Evolutionary conservation across 495 filamentous ascomycete species (phyloP), one percentile per base, ranked within the genome.

Genomic region (Penicillium coprophilum): DNA sequence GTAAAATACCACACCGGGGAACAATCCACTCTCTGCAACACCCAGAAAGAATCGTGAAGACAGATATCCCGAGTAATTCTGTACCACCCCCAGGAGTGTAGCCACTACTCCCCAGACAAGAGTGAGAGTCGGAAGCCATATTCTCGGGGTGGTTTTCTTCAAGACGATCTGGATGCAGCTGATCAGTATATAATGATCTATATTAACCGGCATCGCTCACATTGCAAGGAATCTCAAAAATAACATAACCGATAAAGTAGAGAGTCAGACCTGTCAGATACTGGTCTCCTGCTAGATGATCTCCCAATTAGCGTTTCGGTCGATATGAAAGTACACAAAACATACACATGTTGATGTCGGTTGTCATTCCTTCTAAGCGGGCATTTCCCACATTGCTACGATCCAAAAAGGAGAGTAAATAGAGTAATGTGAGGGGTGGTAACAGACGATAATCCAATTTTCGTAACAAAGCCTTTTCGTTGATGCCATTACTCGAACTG

Each of bases 1-100:
- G 62, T 91, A 91, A 67, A 87, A 92, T 1, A 90, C 87, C 0
- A 91, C 88, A 1, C 89, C 88, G 12, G 87, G 86, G 52, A 88
- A 89, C 0, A 90, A 74, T 1, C 85, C 85, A 43, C 78, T 81
- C 60, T 77, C 77, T 3, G 67, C 64, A 7, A 77, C 62, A 43
- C 71, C 72, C 9, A 77, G 63, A 39, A 73, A 73, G 50, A 72
- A 66, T 23, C 88, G 77, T 11, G 83, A 82, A 2, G 77, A 75
- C 31, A 88, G 79, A 65, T 85, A 88, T 0, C 87, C 83, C 0
- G 82, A 66, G 41, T 87, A 78, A 53, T 86, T 86, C 11, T 89
- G 80, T 8, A 85, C 82, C 5, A 89, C 71, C 24, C 89, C 86
- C 60, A 88, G 71, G n/a, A 91, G 64, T 0, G 86, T 91, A 0